These are phyloP conservation scores for Myriosclerotinia scirpicola DNA, from an alignment of 2,329 filamentous ascomycete genomes.

Conservation along the genomic window DNA sequence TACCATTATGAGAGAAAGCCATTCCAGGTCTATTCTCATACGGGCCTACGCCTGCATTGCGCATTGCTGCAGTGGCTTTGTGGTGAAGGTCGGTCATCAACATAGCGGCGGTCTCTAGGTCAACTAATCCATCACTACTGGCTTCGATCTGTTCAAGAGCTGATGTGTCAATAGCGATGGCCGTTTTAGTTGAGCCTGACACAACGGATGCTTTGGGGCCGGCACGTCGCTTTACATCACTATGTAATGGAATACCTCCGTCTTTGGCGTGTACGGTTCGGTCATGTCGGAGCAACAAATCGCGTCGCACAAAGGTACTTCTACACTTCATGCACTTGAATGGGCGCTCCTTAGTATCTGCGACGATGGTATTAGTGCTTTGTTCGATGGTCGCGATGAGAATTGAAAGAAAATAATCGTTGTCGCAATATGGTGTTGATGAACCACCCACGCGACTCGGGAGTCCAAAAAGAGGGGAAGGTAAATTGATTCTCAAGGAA, in stretches of 20 bases:
- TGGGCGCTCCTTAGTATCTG: slow-evolving; percentile 97
- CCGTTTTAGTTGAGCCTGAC: slow-evolving; percentile 69
- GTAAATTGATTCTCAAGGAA: slow-evolving; percentile 1
- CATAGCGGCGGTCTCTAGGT: slow-evolving; percentile 97
- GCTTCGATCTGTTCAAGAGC: slow-evolving; percentile 91
- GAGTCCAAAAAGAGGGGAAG: slow-evolving; percentile 27
- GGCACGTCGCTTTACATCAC: slow-evolving; percentile 85
- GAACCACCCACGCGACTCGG: slow-evolving; percentile 25
- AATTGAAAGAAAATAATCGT: neutral
- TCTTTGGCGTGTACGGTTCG: slow-evolving; percentile 98
- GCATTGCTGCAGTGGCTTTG: slow-evolving; percentile 79
- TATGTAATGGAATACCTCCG: slow-evolving; percentile 88
- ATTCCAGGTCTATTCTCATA: slow-evolving; percentile 61
- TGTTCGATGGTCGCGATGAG: slow-evolving; percentile 1
- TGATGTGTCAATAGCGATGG: slow-evolving; percentile 78
- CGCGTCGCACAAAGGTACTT: slow-evolving; percentile 96
- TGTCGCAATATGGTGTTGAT: slow-evolving; percentile 10
- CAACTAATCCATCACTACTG: slow-evolving; percentile 85
- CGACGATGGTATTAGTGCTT: slow-evolving; percentile 28
- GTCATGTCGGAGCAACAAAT: slow-evolving; percentile 94
- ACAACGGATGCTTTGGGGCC: slow-evolving; percentile 66
- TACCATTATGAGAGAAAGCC: slow-evolving; percentile 70
- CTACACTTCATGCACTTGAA: slow-evolving; percentile 99
- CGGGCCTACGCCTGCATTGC: slow-evolving; percentile 51
- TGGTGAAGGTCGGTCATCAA: slow-evolving; percentile 97